phyloP scores from a whole-genome alignment of 371 early-diverging fungal species.

The Cokeromyces recurvatus region DNA sequence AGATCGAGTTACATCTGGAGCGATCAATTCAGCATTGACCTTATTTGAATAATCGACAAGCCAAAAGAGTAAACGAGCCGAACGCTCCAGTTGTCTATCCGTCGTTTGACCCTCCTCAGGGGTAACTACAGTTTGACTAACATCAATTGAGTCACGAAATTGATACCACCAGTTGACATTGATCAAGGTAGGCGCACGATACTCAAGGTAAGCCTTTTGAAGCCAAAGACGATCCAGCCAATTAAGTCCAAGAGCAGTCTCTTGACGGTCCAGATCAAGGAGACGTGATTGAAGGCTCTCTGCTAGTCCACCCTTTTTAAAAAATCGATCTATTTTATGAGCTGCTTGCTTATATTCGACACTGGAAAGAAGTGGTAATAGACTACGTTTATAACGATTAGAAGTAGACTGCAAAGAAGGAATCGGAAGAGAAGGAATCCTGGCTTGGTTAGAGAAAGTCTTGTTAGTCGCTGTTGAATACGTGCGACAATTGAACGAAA shows the following conservation, averaged over 20 bases:
- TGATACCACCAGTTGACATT: conserved; percentile 89
- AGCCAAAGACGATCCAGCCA: conserved; percentile 93
- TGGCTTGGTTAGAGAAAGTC: conserved; percentile 73
- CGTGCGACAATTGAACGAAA: too few relatives aligned
- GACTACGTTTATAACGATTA: conserved; percentile 63
- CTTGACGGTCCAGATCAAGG: conserved; percentile 50
- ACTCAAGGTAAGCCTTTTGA: conserved; percentile 85
- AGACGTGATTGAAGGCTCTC: conserved; percentile 73
- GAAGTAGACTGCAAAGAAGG: conserved; percentile 72
- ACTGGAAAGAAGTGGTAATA: conserved; percentile 57
- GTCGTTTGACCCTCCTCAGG: conserved; percentile 56
- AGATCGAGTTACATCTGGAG: conserved; percentile 67
- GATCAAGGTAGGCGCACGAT: conserved; percentile 76
- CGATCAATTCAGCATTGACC: conserved; percentile 65
- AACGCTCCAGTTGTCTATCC: conserved; percentile 70
- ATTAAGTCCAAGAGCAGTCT: conserved; percentile 40
- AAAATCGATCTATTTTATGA: conserved; percentile 60
- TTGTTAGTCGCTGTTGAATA: conserved; percentile 3
- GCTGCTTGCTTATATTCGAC: conserved; percentile 50
- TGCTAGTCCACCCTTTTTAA: conserved; percentile 61
- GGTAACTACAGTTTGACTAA: conserved; percentile 37
- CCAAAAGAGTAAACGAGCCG: conserved; percentile 68
- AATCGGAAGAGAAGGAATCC: conserved; percentile 79
- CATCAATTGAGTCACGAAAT: conserved; percentile 65
- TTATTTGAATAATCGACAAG: conserved; percentile 69